Conservation (phyloP, 2,329 filamentous ascomycete species). For the Colletotrichum godetiae region DNA sequence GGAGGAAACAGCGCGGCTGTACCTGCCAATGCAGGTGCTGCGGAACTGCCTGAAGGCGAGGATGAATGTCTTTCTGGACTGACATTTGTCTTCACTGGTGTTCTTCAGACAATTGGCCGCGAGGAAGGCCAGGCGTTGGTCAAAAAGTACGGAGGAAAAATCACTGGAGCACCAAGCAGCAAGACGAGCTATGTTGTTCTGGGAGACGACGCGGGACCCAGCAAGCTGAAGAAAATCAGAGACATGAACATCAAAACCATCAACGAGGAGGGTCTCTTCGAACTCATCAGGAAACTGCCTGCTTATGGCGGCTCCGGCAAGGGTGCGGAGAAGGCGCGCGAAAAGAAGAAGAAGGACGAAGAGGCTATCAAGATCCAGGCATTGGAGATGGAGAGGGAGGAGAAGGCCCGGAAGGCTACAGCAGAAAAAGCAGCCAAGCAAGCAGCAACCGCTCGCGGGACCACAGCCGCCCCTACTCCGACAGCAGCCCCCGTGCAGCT, state of each 20-base stretch:
- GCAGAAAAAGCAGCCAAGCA: constrained; percentile 65
- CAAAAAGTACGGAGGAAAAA: constrained; percentile 94
- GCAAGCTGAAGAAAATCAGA: constrained; percentile 88
- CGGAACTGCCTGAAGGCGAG: constrained; percentile 82
- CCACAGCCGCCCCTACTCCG: constrained; percentile 51
- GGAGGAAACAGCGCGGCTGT: constrained; percentile 70
- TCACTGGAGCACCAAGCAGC: constrained; percentile 84
- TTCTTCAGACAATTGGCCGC: constrained; percentile 82
- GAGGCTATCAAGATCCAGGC: constrained; percentile 84
- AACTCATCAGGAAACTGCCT: constrained; percentile 83
- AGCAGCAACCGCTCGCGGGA: constrained; percentile 56
- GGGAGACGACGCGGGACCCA: constrained; percentile 90
- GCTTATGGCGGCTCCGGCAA: constrained; percentile 89
- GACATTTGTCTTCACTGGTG: constrained; percentile 94
- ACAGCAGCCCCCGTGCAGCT: constrained; percentile 66
- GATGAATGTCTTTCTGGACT: constrained; percentile 92
- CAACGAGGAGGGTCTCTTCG: constrained; percentile 91
- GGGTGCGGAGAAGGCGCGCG: constrained; percentile 84
- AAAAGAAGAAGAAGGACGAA: constrained; percentile 87
- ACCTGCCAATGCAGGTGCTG: constrained; percentile 70
- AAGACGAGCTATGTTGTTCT: constrained; percentile 96
- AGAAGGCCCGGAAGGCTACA: constrained; percentile 68
- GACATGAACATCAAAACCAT: constrained; percentile 88
- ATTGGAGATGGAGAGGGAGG: constrained; percentile 86
- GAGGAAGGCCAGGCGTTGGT: constrained; percentile 88